Conservation (phyloP, 1,284 basidiomycete genomes). For the Apiotrichum porosum region DNA sequence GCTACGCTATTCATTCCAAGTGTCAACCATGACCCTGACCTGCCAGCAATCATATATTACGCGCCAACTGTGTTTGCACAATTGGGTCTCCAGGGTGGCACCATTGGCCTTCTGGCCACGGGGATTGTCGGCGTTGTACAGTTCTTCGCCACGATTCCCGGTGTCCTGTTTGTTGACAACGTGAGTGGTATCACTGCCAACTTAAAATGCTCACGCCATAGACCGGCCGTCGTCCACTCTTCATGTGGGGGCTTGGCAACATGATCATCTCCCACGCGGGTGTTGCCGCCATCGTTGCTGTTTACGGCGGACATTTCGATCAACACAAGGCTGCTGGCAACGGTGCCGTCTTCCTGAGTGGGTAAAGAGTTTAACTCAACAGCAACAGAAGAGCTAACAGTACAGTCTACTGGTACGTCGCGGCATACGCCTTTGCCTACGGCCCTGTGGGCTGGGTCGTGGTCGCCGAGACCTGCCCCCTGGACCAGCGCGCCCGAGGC, state of each 20-base stretch:
- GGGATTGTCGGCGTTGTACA: conserved; percentile 72
- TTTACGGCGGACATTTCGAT: neutral
- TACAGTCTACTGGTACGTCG: conserved; percentile 44
- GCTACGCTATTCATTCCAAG: too few species aligned
- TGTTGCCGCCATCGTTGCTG: conserved; percentile 37
- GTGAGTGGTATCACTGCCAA: too few species aligned
- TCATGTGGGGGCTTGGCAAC: conserved; percentile 12
- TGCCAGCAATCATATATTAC: conserved; percentile 24
- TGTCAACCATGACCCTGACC: too few species aligned
- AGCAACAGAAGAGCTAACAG: too few species aligned
- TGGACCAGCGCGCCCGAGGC: conserved; percentile 46
- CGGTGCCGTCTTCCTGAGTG: neutral
- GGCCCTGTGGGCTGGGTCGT: conserved; percentile 27
- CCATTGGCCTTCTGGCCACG: conserved; percentile 65
- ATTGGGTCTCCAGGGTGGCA: conserved; percentile 42
- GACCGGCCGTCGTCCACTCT: conserved; percentile 42
- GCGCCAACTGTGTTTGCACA: conserved; percentile 1
- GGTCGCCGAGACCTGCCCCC: conserved; percentile 44
- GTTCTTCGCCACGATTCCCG: conserved; percentile 45
- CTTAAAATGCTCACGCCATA: too few species aligned
- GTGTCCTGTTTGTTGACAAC: conserved; percentile 46
- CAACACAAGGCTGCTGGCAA: conserved; percentile 1
- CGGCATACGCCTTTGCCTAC: conserved; percentile 45
- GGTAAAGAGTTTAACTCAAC: too few species aligned
- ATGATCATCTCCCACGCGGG: conserved; percentile 37